Evolutionary conservation across 2,329 filamentous ascomycete species (phyloP).

Genomic region (Rutstroemia sp.): DNA sequence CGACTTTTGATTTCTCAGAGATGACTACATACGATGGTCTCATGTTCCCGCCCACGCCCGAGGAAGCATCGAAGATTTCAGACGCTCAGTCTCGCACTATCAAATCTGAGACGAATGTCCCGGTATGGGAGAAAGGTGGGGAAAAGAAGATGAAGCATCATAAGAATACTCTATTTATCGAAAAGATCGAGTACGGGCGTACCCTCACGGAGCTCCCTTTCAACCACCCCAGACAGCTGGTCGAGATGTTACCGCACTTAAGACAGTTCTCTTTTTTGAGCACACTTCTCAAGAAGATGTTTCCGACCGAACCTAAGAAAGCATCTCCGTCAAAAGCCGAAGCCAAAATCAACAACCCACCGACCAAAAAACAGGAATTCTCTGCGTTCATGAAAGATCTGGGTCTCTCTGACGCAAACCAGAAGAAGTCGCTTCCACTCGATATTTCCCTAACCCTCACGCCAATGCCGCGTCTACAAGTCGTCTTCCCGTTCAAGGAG

Average conservation of each 20-base stretch:
- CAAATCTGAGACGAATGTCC: slow-evolving; percentile 39
- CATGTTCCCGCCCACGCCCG: slow-evolving; percentile 41
- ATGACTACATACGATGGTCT: slow-evolving; percentile 41
- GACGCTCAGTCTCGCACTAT: slow-evolving; percentile 46
- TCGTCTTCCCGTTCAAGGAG: slow-evolving; percentile 25
- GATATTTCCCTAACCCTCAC: slow-evolving; percentile 27
- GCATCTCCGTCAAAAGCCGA: neutral
- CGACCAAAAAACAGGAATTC: slow-evolving; percentile 25
- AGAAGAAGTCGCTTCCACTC: slow-evolving; percentile 13
- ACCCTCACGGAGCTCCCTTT: slow-evolving; percentile 64
- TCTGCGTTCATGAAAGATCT: slow-evolving; percentile 23
- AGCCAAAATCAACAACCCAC: neutral
- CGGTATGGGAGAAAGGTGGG: slow-evolving; percentile 30
- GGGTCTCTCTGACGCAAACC: neutral
- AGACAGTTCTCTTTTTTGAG: slow-evolving; percentile 70
- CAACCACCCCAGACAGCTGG: slow-evolving; percentile 68
- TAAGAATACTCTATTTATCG: slow-evolving; percentile 57
- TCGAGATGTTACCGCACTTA: slow-evolving; percentile 65
- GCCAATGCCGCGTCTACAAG: slow-evolving; percentile 22
- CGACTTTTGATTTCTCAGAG: slow-evolving; percentile 50
- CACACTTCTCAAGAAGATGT: slow-evolving; percentile 55
- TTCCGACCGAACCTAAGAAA: slow-evolving; percentile 32
- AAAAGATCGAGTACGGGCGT: slow-evolving; percentile 66
- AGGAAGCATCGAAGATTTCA: slow-evolving; percentile 43
- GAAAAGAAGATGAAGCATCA: slow-evolving; percentile 32